Percentiles rank a stretch among this genome's conserved stretches.
phyloP scores from a whole-genome alignment of 2,329 filamentous ascomycete species.

The Ceratocystis cubensis region DNA sequence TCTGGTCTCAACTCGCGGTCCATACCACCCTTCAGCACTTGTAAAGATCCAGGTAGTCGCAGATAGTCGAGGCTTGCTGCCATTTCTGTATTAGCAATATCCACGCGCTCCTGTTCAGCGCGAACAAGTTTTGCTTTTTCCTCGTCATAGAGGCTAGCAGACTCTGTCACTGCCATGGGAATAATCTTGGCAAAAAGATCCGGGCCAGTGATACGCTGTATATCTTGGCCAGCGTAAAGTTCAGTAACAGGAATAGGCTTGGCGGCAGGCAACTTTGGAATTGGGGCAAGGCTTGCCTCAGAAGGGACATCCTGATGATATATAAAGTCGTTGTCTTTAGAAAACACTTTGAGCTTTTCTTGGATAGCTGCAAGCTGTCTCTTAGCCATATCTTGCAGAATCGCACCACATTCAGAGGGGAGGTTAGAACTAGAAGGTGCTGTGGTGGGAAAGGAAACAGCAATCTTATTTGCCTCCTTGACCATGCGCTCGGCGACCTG shows the following conservation, averaged over 20 bases:
- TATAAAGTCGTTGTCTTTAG: conserved; percentile 95
- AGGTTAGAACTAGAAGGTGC: conserved; percentile 74
- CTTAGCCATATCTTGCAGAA: conserved; percentile 70
- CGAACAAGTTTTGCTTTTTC: conserved; percentile 94
- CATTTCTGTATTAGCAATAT: conserved; percentile 90
- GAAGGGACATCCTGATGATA: conserved; percentile 87
- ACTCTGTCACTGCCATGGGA: conserved; percentile 89
- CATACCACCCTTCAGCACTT: conserved; percentile 83
- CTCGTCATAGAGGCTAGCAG: conserved; percentile 92
- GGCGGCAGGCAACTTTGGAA: conserved; percentile 83
- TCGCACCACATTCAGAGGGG: conserved; percentile 60
- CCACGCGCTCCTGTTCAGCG: conserved; percentile 85
- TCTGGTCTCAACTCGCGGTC: conserved; percentile 71
- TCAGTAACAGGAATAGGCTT: conserved; percentile 97
- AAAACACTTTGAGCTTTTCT: conserved; percentile 61
- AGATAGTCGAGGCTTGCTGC: conserved; percentile 88
- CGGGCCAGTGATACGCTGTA: conserved; percentile 89
- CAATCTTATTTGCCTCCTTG: conserved; percentile 63
- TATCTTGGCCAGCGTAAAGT: conserved; percentile 92
- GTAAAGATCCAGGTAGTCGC: conserved; percentile 74
- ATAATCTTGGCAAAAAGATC: conserved; percentile 97
- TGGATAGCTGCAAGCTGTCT: conserved; percentile 70
- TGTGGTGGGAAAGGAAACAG: conserved; percentile 67
- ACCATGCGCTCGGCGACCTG: conserved; percentile 67
- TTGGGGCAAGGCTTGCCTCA: conserved; percentile 66